Percentiles rank a stretch among this genome's conserved stretches.
Evolutionary conservation across 2,329 filamentous ascomycete genomes (phyloP).

Genomic region (Chaetomiaceae sp.): DNA sequence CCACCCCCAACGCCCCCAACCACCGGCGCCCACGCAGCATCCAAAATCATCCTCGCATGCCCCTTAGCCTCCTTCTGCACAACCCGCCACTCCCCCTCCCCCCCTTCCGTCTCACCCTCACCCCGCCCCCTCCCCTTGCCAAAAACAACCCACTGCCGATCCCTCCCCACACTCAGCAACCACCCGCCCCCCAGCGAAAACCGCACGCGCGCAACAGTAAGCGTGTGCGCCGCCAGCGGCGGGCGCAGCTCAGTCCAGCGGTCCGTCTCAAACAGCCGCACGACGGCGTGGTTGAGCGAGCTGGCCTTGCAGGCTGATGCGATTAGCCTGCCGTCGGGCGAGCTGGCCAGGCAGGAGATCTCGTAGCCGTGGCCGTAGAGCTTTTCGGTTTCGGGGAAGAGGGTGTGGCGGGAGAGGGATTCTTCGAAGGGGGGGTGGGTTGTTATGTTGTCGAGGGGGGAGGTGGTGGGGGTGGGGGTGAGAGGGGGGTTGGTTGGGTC

Average conservation of each 20-base stretch:
- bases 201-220: slow-evolving; percentile 77
- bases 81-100: slow-evolving; percentile 47
- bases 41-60: slow-evolving; percentile 88
- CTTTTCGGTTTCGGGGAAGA: slow-evolving; percentile 96
- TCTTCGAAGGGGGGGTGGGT: slow-evolving; percentile 84
- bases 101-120: slow-evolving; percentile 27
- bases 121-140: slow-evolving; percentile 36
- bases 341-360: slow-evolving; percentile 79
- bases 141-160: slow-evolving; percentile 88
- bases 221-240: slow-evolving; percentile 73
- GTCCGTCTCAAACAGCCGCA: slow-evolving; percentile 81
- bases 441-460: slow-evolving; percentile 54
- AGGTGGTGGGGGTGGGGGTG: slow-evolving; percentile 51
- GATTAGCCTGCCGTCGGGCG: slow-evolving; percentile 67
- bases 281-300: slow-evolving; percentile 88
- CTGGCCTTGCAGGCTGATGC: slow-evolving; percentile 92
- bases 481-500: slow-evolving; percentile 55
- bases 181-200: slow-evolving; percentile 72
- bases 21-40: slow-evolving; percentile 72
- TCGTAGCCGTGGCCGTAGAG: slow-evolving; percentile 98
- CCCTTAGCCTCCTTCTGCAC: slow-evolving; percentile 71
- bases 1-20: slow-evolving; percentile 21
- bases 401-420: slow-evolving; percentile 78
- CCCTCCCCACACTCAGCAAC: slow-evolving; percentile 83
- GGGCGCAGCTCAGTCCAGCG: slow-evolving; percentile 86